Evolutionary conservation across 805 yeast species (phyloP), one percentile per base, ranked within the genome.

Genomic region (Hermanozyma aechmeae): DNA sequence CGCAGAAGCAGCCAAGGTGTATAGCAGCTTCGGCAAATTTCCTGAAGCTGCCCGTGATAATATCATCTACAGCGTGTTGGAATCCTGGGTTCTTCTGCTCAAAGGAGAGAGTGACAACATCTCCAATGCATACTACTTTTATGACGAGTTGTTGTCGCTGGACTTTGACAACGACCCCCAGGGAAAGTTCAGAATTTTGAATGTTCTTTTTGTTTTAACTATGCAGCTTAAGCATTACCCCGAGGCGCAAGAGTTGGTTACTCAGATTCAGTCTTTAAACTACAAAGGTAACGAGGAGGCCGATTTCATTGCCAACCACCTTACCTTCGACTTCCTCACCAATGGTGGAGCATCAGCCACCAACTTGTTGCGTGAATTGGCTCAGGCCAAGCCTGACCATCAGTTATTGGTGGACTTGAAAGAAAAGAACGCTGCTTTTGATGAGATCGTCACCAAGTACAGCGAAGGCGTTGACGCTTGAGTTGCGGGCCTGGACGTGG

Each of bases 211-310:
- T 25, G 79, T 76, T 8, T 65, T 86, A 35, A 85, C 87, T 37
- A 57, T 87, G 43, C 85, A 83, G 58, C 70, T 85, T 50, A 73
- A 76, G 28, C 81, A 87, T 46, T 61, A 73, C 32, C 89, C 87
- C 2, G 96, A 89, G 56, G 87, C 95, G 7, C 69, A 71, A 34
- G 83, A 82, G 37, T 61, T 76, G 21, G 40, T 54, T 35, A 36
- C 41, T 23, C 65, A 58, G 39, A 57, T 80, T 9, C 57, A 56
- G 17, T 58, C 66, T 28, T 55, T 72, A 55, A 53, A 61, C 18
- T 58, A 57, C 12, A 38, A 40, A 25, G 40, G 43, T 10, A 24
- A 24, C 10, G 32, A 28, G 4, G 42, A 50, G 17, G 62, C 56
- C 11, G 74, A 74, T 47, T 59, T 73, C 23, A 41, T 79, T 23